Evolutionary conservation across 2,329 filamentous ascomycete genomes (phyloP).

Genomic region (Epichloe sp.): DNA sequence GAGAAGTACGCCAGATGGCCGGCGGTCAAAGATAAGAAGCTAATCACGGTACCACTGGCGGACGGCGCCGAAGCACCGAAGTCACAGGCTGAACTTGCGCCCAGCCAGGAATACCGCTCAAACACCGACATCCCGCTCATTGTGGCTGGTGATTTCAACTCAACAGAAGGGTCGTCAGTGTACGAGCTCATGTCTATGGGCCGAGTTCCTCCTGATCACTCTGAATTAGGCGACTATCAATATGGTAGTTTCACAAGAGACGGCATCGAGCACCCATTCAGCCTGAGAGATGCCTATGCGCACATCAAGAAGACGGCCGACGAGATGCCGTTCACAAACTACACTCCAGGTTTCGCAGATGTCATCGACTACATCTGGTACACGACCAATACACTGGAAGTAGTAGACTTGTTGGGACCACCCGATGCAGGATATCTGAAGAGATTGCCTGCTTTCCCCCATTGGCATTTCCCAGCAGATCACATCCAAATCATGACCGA

Average conservation of each 20-base stretch:
- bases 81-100: conserved; percentile 51
- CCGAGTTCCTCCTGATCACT: conserved; percentile 62
- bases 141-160: conserved; percentile 95
- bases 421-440: conserved; percentile 77
- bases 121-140: conserved; percentile 82
- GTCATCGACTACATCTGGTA: conserved; percentile 98
- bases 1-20: conserved; percentile 75
- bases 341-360: conserved; percentile 82
- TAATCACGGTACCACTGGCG: conserved; percentile 30
- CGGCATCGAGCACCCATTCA: conserved; percentile 91
- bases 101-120: conserved; percentile 75
- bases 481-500: conserved; percentile 83
- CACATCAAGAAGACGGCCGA: conserved; percentile 70
- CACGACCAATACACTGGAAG: conserved; percentile 76
- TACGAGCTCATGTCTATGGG: conserved; percentile 82
- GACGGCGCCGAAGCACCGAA: conserved; percentile 33
- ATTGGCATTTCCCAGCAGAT: conserved; percentile 88
- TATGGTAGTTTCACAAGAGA: conserved; percentile 90
- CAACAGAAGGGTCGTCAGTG: conserved; percentile 71
- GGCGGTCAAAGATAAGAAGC: conserved; percentile 68
- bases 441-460: conserved; percentile 80
- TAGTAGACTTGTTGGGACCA: conserved; percentile 71
- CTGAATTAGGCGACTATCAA: conserved; percentile 64
- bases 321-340: conserved; percentile 89
- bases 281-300: conserved; percentile 78